Evolutionary conservation across 805 yeast genomes (phyloP).

Genomic region (Starmerella tilneyi): DNA sequence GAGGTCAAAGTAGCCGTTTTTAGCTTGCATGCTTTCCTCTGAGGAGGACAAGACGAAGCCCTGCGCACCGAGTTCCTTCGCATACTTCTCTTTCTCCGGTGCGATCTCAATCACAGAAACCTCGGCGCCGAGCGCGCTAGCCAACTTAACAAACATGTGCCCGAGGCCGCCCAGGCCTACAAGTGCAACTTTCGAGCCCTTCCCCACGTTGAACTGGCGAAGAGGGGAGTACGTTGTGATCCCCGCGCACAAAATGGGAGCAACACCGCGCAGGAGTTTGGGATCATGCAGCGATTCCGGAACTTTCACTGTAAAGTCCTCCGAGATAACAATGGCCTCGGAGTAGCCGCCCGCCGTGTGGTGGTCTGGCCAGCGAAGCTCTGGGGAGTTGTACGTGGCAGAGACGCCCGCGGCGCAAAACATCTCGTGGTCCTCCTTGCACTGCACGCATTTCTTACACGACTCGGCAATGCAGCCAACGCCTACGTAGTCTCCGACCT

Average conservation of each 20-base stretch:
- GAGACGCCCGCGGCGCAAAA: constrained; percentile 41
- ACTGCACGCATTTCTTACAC: constrained; percentile 53
- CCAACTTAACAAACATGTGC: constrained; percentile 48
- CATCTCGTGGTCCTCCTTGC: constrained; percentile 44
- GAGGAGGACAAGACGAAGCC: constrained; percentile 43
- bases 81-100: constrained; percentile 44
- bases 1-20: constrained; percentile 37
- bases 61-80: constrained; percentile 45
- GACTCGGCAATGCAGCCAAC: constrained; percentile 59
- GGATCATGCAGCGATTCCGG: constrained; percentile 46
- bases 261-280: constrained; percentile 38
- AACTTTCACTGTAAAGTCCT: constrained; percentile 51
- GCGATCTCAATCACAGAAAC: constrained; percentile 46
- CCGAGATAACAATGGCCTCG: constrained; percentile 36
- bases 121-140: constrained; percentile 53
- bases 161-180: constrained; percentile 61
- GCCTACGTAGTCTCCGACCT: constrained; percentile 68
- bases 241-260: constrained; percentile 71
- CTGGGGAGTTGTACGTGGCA: constrained; percentile 41
- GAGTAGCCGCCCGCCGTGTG: constrained; percentile 41
- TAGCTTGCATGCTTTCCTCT: constrained; percentile 31
- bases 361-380: constrained; percentile 48
- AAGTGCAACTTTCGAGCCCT: constrained; percentile 46
- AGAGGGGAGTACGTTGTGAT: constrained; percentile 61
- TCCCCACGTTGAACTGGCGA: constrained; percentile 38